Base-by-base conservation (phyloP, 371 early-diverging fungal species). In the Astathelohania contejeani region DNA sequence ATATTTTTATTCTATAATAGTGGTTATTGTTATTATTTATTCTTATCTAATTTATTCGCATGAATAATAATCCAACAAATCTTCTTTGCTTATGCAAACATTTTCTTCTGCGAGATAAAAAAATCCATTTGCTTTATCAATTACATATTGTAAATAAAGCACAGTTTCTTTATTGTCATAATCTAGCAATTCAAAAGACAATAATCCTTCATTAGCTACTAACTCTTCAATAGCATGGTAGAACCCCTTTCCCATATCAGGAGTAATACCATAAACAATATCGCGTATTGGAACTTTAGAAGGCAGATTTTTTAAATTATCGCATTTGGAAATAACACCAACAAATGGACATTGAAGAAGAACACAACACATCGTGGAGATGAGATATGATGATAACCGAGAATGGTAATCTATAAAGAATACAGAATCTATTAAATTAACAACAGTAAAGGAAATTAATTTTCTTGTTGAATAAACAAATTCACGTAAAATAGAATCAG, bases 71-170 rank as follows among this genome's bases (percentile, higher is more conserved):
- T n/a, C n/a, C n/a, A n/a, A n/a, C n/a, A n/a, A n/a, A n/a, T n/a
- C n/a, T n/a, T n/a, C n/a, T n/a, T n/a, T n/a, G n/a, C n/a, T n/a
- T n/a, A n/a, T n/a, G n/a, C n/a, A n/a, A 49, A 26, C 27, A 19
- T 62, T 52, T 14, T 57, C 54, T n/a, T 39, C 53, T 35, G 37
- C n/a, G n/a, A n/a, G n/a, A n/a, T n/a, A 59, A 20, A 32, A 38
- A 42, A 47, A 48, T 45, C 65, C 65, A 48, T 58, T 59, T 27
- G 56, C 39, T 24, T 25, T 52, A 44, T 65, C 65, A 46, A 65
- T 58, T 9, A 25, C 16, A 9, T 43, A 23, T 43, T 65, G 65
- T 20, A 65, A 37, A 39, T 24, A 40, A 4, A 29, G 9, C 26
- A 39, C 22, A 12, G 60, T 48, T 18, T 59, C 53, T 29, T 53